Evolutionary conservation across 768 basidiomycete genomes (phyloP).

Genomic region (Tylopilus subfusipes): DNA sequence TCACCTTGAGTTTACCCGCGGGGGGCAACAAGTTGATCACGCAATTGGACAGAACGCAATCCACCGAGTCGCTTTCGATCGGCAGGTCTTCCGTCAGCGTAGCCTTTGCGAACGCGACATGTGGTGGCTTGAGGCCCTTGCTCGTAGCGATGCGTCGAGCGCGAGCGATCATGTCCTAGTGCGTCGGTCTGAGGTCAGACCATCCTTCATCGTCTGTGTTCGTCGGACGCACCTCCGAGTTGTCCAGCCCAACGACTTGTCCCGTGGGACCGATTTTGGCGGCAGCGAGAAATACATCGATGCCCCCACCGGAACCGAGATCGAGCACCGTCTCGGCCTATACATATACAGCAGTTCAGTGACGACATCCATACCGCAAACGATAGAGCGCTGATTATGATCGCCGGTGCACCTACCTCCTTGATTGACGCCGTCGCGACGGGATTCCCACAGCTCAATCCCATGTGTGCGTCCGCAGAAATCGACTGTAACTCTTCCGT

Average conservation of each 20-base stretch:
- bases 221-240: conserved; percentile 38
- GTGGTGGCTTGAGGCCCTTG: conserved; percentile 43
- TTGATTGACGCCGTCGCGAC: conserved; percentile 44
- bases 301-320: conserved; percentile 55
- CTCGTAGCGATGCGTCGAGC: conserved; percentile 45
- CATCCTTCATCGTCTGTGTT: background rate
- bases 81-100: conserved; percentile 44
- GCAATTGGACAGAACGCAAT: conserved; percentile 58
- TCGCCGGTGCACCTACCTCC: conserved; percentile 30
- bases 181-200: background rate
- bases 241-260: conserved; percentile 52
- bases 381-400: background rate
- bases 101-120: conserved; percentile 47
- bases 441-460: conserved; percentile 55
- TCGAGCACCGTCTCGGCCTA: conserved; percentile 58
- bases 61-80: conserved; percentile 44
- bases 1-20: conserved; percentile 38
- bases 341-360: background rate
- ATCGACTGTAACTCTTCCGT: conserved; percentile 40
- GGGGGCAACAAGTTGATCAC: conserved; percentile 49
- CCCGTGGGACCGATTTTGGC: conserved; percentile 46
- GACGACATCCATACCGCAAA: background rate
- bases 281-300: conserved; percentile 55
- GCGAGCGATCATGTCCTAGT: conserved; percentile 48
- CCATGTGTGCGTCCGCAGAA: conserved; percentile 45